Base-by-base conservation (phyloP, 2,329 filamentous ascomycete species). In the Monosporascus sp. region DNA sequence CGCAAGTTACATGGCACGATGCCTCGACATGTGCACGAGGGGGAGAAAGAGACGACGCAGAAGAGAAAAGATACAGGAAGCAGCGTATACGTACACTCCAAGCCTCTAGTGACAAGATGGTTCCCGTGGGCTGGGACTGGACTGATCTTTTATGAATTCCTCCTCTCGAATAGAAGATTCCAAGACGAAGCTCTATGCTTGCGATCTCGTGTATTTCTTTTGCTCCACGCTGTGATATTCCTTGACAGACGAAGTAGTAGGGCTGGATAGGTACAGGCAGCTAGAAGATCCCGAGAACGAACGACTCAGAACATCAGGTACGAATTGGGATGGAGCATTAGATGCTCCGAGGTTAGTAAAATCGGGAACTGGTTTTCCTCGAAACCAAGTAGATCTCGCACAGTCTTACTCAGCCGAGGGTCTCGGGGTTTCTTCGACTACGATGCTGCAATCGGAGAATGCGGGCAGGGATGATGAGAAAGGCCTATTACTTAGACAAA, bases 101-200 rank as follows among this genome's bases (percentile, higher is more conserved):
- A 58, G 53, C 56, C 58, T 60, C 56, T 27, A 46, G 54, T 56
- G 54, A 58, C 53, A 45, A 58, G 53, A 60, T 48, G 47, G 57
- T 51, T 48, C 48, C 52, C 54, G 22, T 25, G 43, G 43, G 31
- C 22, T 17, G 22, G 24, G 27, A 50, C 35, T 37, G 35, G 41
- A 49, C 27, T 35, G 44, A 38, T 37, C 44, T 22, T 18, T 31
- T 27, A 24, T 25, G 51, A 38, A 22, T 37, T 38, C 35, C 35
- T 37, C 46, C 37, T 37, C 50, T 52, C 31, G 47, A 73, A 72
- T 71, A 66, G 63, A 69, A 63, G 59, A 63, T 58, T 55, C 60
- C 71, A 77, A 82, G 80, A 84, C 72, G 80, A 82, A 83, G 81
- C 81, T 84, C 81, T 83, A 72, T 84, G 78, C 81, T 82, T 78